A percentile compares a stretch with the other conserved stretches of the same genome.
phyloP scores from a whole-genome alignment of 2,329 filamentous ascomycete species.

The Mycosphaerella arachidis region DNA sequence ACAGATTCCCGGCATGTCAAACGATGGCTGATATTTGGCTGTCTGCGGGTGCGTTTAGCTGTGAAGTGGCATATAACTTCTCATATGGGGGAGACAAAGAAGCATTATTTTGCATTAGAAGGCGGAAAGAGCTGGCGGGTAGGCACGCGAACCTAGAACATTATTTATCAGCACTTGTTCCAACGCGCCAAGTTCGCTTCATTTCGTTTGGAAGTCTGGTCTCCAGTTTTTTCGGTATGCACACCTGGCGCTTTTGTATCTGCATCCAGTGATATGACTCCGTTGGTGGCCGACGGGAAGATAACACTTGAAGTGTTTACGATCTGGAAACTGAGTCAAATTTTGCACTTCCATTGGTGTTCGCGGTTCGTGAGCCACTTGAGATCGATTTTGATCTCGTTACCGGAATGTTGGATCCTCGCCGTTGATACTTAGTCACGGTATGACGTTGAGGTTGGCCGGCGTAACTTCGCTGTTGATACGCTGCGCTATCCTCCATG shows the following conservation, averaged over 20 bases:
- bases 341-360: not conserved
- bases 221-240: not conserved
- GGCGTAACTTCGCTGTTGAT: not conserved
- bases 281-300: not conserved
- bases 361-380: not conserved
- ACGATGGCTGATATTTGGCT: not conserved
- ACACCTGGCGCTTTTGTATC: not conserved
- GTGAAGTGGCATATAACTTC: not conserved
- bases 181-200: not conserved
- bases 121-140: not conserved
- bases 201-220: not conserved
- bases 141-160: not conserved
- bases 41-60: not conserved
- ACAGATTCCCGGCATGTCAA: not conserved
- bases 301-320: conserved; percentile 2
- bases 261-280: not conserved
- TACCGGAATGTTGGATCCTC: not conserved
- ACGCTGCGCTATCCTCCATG: not conserved
- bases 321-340: not conserved
- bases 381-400: not conserved
- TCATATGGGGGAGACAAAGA: not conserved
- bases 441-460: not conserved
- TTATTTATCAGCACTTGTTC: not conserved
- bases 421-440: not conserved
- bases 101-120: not conserved